Base-by-base conservation (phyloP, 768 basidiomycete species). In the Neoboletus subvelutipes region DNA sequence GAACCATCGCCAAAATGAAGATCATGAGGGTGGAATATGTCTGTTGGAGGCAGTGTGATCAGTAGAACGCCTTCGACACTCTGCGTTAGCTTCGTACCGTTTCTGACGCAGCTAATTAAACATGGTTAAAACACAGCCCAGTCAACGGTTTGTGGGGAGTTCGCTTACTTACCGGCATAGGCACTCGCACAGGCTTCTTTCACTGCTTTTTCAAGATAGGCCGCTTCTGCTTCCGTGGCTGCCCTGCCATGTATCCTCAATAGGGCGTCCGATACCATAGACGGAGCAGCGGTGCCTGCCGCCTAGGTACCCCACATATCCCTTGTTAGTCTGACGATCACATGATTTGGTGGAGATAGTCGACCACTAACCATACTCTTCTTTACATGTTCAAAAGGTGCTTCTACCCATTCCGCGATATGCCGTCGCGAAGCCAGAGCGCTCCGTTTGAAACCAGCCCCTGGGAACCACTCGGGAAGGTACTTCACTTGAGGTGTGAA, bases 1-100 rank as follows among this genome's bases (percentile, higher is more conserved):
- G 40, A 29, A 67, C 46, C 68, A 70, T 65, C n/a, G 47, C 65
- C 49, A 68, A 56, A 24, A 67, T 20, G 52, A 71, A 70, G 26
- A 54, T 54, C 46, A 54, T 49, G 26, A 62, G 31, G 18, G 57
- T 61, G 31, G 64, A 71, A 11, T 12, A 58, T 8, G 62, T 66
- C 71, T 60, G 46, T 58, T 51, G 11, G 18, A 46, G 52, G 51
- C 40, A 47, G 52, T 53, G 50, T 59, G 26, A 52, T 52, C 46
- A 54, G 54, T 63, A 39, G 20, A 57, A 50, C 51, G 12, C 18
- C 29, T 5, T 41, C 26, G 11, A 29, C 24, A 45, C 8, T 34
- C 31, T 42, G 40, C 33, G 45, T 52, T 10, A 18, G 26, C 48
- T 46, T 52, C 66, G 40, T 53, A 68, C 62, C 43, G 64, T 59